Base-by-base conservation (phyloP, 345 rosid genomes). In the Syzygium oleosum region DNA sequence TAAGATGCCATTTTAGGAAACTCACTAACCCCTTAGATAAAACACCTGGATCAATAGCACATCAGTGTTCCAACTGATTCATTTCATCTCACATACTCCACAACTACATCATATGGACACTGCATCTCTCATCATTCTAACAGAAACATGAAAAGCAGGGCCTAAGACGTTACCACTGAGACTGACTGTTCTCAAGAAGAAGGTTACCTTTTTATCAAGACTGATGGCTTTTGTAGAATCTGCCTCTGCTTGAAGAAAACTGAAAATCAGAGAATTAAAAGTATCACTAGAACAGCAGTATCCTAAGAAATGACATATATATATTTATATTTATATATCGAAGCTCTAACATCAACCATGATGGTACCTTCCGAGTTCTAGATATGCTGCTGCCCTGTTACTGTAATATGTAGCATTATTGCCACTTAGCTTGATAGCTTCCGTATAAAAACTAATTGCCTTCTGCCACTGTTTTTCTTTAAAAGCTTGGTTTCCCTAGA, bases 311-410 rank as follows among this genome's bases (percentile, higher is more conserved):
- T 34, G 79, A 34, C 9, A 16, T 34, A 31, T 34, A 59, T 43
- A 43, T 43, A 41, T 41, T 5, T 43, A 43, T 43, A 43, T 43
- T 5, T 43, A 43, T 43, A 34, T 73, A 38, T 34, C 21, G 38
- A 54, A 51, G 85, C 59, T n/a, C 41, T 52, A 84, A 52, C 13
- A 52, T 84, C 43, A 84, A 13, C 61, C 27, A 84, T 29, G 43
- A 84, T n/a, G 84, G 63, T 91, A 98, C 99, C 98, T 95, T 84
- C 95, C 91, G 16, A 93, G 51, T 90, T 92, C 99, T 86, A 98
- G 98, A 92, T 95, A 95, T 52, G 99, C 99, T 85, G 99, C 99
- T 88, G 99, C 98, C 93, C 99, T 94, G 92, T 98, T 98, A 88
- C 95, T 94, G 90, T 95, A 98, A 88, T 96, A 98, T 12, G 98